These are phyloP conservation scores for Torulaspora globosa DNA, from an alignment of 1,139 yeast species.

Conservation along the genomic window DNA sequence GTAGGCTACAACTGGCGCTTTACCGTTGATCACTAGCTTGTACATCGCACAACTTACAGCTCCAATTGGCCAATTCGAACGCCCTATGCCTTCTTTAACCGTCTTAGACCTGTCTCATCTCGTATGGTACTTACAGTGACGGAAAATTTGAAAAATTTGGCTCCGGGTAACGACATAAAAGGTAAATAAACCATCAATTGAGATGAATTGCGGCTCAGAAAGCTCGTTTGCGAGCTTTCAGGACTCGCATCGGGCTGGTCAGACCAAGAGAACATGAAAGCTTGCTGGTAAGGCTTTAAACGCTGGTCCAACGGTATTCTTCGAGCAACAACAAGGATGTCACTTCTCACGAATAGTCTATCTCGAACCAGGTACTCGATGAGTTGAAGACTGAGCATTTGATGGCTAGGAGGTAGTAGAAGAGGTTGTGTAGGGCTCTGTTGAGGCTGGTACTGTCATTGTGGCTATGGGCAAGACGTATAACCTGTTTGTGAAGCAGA, in stretches of 20 bases:
- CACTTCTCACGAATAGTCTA: background rate
- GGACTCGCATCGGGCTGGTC: background rate
- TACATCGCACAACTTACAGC: constrained; percentile 19
- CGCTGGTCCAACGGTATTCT: background rate
- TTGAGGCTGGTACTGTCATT: background rate
- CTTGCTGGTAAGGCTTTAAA: background rate
- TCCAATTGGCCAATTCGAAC: background rate
- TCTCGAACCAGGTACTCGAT: background rate
- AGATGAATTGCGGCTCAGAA: background rate
- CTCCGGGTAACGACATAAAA: constrained; percentile 9
- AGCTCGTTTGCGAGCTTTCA: background rate
- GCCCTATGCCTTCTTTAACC: background rate
- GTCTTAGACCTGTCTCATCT: background rate
- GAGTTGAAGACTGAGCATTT: background rate
- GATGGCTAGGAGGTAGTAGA: too few species aligned
- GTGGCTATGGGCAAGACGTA: constrained; percentile 23
- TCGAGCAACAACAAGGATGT: too few species aligned
- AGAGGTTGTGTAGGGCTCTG: background rate
- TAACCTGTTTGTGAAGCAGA: constrained; percentile 27
- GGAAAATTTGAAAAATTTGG: constrained; percentile 10
- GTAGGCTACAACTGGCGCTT: constrained; percentile 79
- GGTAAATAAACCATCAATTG: background rate
- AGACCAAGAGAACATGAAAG: background rate
- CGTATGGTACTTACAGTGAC: background rate
- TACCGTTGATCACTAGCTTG: constrained; percentile 68